phyloP scores from a whole-genome alignment of 2,329 filamentous ascomycete species.

The Talaromyces sp. region DNA sequence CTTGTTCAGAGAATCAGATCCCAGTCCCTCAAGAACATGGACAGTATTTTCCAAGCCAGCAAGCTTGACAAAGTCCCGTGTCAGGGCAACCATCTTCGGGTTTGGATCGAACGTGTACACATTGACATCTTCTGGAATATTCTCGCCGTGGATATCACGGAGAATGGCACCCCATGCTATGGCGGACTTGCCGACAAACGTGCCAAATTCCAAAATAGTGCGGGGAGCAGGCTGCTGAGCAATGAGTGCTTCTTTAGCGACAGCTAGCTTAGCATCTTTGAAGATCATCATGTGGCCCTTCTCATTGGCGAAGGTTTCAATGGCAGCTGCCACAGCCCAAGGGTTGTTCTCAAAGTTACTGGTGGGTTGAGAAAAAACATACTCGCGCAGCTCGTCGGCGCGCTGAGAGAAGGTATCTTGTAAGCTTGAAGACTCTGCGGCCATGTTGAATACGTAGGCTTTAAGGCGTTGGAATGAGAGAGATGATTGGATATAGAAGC shows the following conservation, averaged over 20 bases:
- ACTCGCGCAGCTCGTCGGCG: constrained; percentile 18
- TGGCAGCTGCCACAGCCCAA: constrained; percentile 30
- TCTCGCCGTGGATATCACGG: constrained; percentile 26
- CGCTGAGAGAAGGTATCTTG: constrained; percentile 9
- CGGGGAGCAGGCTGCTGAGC: constrained; percentile 31
- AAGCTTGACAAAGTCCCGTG: constrained; percentile 36
- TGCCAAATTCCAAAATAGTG: constrained; percentile 40
- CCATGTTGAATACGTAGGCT: constrained; percentile 5
- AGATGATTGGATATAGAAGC: constrained; percentile 2
- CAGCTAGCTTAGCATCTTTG: constrained; percentile 29
- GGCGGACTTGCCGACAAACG: constrained; percentile 42
- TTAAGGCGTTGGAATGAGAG: constrained; percentile 8
- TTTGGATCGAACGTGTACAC: constrained; percentile 45
- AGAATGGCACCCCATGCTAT: constrained; percentile 34
- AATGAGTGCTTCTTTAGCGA: constrained; percentile 24
- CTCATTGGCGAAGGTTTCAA: constrained; percentile 35
- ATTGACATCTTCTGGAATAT: constrained; percentile 20
- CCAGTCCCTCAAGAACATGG: constrained; percentile 37
- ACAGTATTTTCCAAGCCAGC: constrained; percentile 38
- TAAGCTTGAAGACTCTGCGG: background rate
- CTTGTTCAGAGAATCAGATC: constrained; percentile 31
- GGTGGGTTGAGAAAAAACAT: constrained; percentile 24
- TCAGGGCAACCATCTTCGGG: constrained; percentile 31
- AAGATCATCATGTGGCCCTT: constrained; percentile 39
- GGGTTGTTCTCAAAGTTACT: constrained; percentile 28